These are phyloP conservation scores for Oryza brachyantha DNA, from an alignment of 176 grass and related monocot genomes.

Conservation along the genomic window DNA sequence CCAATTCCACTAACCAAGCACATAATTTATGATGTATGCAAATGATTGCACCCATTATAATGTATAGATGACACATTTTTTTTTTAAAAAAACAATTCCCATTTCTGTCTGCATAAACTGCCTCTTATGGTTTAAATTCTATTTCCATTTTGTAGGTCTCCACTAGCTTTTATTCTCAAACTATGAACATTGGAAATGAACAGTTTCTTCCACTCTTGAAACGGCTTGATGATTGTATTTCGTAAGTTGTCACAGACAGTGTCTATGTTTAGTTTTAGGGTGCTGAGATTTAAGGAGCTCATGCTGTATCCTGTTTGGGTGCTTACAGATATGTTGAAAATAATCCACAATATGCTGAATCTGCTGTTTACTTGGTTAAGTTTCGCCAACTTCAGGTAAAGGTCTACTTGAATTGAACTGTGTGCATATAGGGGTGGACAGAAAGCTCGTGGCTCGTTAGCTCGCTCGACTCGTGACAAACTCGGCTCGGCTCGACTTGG, in stretches of 20 bases:
- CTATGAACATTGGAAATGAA: conserved; percentile 78
- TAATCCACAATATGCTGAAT: conserved; percentile 97
- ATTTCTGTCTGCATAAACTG: conserved; percentile 9
- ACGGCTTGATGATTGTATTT: conserved; percentile 95
- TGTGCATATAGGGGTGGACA: too few species aligned
- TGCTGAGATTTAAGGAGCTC: conserved; percentile 5
- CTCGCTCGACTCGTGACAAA: too few species aligned
- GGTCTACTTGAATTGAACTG: neutral
- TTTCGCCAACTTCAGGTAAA: conserved; percentile 92
- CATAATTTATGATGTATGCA: neutral
- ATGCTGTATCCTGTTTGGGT: conserved; percentile 25
- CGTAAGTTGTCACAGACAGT: conserved; percentile 46
- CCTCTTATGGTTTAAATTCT: conserved; percentile 15
- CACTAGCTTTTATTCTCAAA: conserved; percentile 84
- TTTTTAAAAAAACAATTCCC: neutral
- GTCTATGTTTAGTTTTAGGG: conserved; percentile 14
- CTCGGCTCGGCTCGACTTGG: too few species aligned
- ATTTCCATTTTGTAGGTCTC: conserved; percentile 59
- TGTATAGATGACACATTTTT: conserved; percentile 9
- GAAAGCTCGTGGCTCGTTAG: too few species aligned
- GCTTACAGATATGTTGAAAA: conserved; percentile 83
- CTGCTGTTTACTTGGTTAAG: conserved; percentile 97
- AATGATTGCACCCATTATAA: conserved; percentile 7
- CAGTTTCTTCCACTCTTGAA: conserved; percentile 93
- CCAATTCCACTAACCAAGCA: neutral